Percentiles rank a stretch among this genome's conserved stretches.
These are phyloP conservation scores for Suhomyces maxii DNA, from an alignment of 1,139 yeast species.

Conservation along the genomic window DNA sequence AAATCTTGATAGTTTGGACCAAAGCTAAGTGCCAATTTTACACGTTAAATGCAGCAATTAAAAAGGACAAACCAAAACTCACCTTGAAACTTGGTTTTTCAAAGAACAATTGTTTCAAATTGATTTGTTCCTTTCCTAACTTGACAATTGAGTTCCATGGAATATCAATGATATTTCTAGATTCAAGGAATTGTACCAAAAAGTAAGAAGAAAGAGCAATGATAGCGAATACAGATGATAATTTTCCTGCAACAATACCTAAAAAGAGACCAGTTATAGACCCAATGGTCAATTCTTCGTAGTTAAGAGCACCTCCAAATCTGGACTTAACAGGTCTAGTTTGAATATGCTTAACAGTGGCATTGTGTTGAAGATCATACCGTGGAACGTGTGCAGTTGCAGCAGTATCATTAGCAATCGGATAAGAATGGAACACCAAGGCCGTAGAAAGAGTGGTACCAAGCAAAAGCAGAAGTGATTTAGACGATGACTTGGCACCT, in stretches of 20 bases:
- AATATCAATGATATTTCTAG: conserved; percentile 53
- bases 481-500: not conserved
- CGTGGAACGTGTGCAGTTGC: conserved; percentile 1
- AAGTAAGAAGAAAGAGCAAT: conserved; percentile 52
- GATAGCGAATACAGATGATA: conserved; percentile 58
- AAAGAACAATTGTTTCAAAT: conserved; percentile 53
- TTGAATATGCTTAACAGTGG: not conserved
- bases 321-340: conserved; percentile 3
- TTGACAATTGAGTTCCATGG: conserved; percentile 49
- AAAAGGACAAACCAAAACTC: conserved; percentile 57
- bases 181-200: conserved; percentile 58
- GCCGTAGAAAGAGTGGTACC: conserved; percentile 8
- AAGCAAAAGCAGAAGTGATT: conserved; percentile 8
- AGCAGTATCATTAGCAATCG: conserved; percentile 11
- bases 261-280: conserved; percentile 63
- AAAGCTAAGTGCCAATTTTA: conserved; percentile 13
- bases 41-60: conserved; percentile 65
- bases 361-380: conserved; percentile 6
- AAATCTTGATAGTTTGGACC: too few species aligned
- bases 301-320: conserved; percentile 36
- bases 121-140: conserved; percentile 48
- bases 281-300: conserved; percentile 68
- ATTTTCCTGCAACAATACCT: conserved; percentile 67
- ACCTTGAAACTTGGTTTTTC: conserved; percentile 67
- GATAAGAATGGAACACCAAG: conserved; percentile 1